Evolutionary conservation across 257 asterid species (phyloP).

Genomic region (Solanum arcanum): DNA sequence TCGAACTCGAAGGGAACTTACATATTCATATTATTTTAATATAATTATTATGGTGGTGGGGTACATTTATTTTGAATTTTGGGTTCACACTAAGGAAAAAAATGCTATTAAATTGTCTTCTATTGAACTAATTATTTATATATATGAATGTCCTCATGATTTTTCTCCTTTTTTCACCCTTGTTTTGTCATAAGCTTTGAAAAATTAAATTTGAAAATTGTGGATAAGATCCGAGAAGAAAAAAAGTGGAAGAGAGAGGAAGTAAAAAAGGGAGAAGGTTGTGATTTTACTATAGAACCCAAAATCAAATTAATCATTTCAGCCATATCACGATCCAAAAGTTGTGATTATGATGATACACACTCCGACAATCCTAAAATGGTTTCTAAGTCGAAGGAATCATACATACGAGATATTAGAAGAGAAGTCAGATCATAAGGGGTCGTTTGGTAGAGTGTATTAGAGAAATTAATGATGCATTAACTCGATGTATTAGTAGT

Average conservation of each 20-base stretch:
- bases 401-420: neutral
- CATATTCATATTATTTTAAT: too few species aligned
- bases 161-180: too few species aligned
- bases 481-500: too few species aligned
- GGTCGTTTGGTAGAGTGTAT: too few species aligned
- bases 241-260: neutral
- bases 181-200: neutral
- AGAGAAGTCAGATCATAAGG: neutral
- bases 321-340: neutral
- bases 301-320: neutral
- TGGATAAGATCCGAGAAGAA: neutral
- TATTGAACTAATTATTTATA: too few species aligned
- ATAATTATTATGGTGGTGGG: neutral
- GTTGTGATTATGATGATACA: neutral
- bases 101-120: neutral
- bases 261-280: neutral
- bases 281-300: neutral
- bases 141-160: neutral
- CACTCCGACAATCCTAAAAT: neutral
- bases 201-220: too few species aligned
- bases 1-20: neutral
- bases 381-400: neutral
- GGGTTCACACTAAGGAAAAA: neutral
- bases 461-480: too few species aligned
- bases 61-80: too few species aligned